Conservation (phyloP, 2,329 filamentous ascomycete genomes). For the Penicillium freii region DNA sequence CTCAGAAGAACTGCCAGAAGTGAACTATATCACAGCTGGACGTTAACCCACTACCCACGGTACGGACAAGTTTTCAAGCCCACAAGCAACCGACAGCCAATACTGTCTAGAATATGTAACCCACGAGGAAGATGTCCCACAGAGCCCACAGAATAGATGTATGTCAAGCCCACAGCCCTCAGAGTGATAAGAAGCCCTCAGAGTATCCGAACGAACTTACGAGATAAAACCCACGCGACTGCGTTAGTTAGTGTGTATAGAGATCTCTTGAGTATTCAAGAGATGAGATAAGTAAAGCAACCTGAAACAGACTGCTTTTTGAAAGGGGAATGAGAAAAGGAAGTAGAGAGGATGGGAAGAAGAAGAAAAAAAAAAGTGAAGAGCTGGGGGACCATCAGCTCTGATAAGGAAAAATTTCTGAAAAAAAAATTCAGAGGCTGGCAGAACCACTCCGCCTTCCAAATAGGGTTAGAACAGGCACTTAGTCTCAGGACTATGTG, state of each 20-base stretch:
- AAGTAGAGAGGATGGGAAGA: slow-evolving; percentile 21
- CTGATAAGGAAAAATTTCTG: slow-evolving; percentile 29
- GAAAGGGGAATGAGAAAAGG: slow-evolving; percentile 11
- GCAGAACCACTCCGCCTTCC: slow-evolving; percentile 35
- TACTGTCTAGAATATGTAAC: slow-evolving; percentile 44
- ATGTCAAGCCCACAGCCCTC: slow-evolving; percentile 46
- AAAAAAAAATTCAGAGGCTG: slow-evolving; percentile 32
- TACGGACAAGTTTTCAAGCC: slow-evolving; percentile 43
- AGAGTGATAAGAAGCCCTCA: slow-evolving; percentile 40
- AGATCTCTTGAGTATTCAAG: slow-evolving; percentile 7
- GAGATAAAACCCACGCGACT: slow-evolving; percentile 36
- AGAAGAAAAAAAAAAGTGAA: slow-evolving; percentile 25
- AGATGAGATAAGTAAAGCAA: slow-evolving; percentile 14
- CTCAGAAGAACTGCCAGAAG: slow-evolving; percentile 31
- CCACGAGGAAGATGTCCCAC: slow-evolving; percentile 39
- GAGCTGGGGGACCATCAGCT: slow-evolving; percentile 24
- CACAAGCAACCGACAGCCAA: slow-evolving; percentile 44
- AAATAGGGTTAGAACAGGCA: slow-evolving; percentile 13
- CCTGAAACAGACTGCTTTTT: slow-evolving; percentile 15
- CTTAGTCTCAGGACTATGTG: slow-evolving; percentile 18
- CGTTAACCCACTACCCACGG: slow-evolving; percentile 43
- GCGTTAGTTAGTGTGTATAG: slow-evolving; percentile 30
- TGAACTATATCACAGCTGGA: slow-evolving; percentile 35
- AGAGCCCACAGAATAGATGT: slow-evolving; percentile 44
- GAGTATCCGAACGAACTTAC: slow-evolving; percentile 37